These are phyloP conservation scores for Athelia psychrophila DNA, from an alignment of 1,284 basidiomycete genomes.

Conservation along the genomic window DNA sequence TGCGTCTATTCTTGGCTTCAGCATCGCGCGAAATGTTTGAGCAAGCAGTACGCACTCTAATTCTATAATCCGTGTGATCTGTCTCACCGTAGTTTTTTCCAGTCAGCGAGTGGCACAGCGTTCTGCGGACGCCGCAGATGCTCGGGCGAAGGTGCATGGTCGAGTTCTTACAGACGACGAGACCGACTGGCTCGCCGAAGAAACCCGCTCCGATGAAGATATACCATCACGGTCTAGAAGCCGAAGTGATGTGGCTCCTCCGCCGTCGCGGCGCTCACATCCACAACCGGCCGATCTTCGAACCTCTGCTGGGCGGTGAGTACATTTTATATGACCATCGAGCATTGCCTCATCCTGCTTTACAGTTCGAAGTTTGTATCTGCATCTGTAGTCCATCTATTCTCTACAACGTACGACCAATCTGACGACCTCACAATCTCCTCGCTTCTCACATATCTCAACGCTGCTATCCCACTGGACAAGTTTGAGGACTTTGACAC, in stretches of 20 bases:
- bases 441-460: conserved; percentile 63
- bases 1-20: conserved; percentile 78
- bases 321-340: conserved; percentile 2
- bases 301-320: conserved; percentile 54
- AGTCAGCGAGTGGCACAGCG: conserved; percentile 53
- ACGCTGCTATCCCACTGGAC: conserved; percentile 69
- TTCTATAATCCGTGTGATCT: conserved; percentile 6
- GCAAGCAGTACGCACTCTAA: conserved; percentile 51
- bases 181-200: conserved; percentile 9
- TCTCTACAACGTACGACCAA: conserved; percentile 58
- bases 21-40: conserved; percentile 69
- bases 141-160: conserved; percentile 14
- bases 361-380: conserved; percentile 55
- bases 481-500: conserved; percentile 80
- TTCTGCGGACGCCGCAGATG: conserved; percentile 20
- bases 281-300: conserved; percentile 53
- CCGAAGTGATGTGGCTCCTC: background rate
- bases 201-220: background rate
- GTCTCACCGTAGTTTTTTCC: conserved; percentile 9
- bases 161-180: conserved; percentile 21
- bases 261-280: conserved; percentile 31
- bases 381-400: conserved; percentile 57
- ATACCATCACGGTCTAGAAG: background rate
- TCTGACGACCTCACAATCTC: conserved; percentile 58
- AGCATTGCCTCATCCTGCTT: conserved; percentile 1